Conservation (phyloP, 371 early-diverging fungal species). For the Sporodiniella umbellata region DNA sequence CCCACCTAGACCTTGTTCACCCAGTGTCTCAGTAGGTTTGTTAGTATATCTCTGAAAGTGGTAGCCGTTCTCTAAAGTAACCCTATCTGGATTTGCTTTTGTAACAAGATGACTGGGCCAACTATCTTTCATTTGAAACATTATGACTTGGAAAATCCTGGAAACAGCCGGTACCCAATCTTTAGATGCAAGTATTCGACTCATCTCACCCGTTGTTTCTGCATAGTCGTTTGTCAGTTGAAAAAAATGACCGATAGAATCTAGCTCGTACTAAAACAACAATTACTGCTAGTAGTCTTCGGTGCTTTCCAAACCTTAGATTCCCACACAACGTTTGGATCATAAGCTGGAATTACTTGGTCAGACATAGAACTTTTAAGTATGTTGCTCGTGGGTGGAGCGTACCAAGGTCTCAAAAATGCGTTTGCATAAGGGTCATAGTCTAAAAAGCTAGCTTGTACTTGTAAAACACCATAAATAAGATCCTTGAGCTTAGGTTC, state of each 20-base stretch:
- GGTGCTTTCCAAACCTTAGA: slow-evolving; percentile 34
- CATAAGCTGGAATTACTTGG: slow-evolving; percentile 30
- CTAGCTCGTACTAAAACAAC: slow-evolving; percentile 42
- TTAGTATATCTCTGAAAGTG: slow-evolving; percentile 34
- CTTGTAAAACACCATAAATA: slow-evolving; percentile 34
- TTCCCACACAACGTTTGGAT: slow-evolving; percentile 35
- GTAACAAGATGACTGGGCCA: slow-evolving; percentile 15
- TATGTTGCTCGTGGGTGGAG: slow-evolving; percentile 11
- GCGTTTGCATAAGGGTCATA: slow-evolving; percentile 55
- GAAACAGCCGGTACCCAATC: slow-evolving; percentile 33
- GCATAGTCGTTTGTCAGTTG: slow-evolving; percentile 40
- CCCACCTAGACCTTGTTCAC: slow-evolving; percentile 48
- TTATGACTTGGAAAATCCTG: slow-evolving; percentile 25
- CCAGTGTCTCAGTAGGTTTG: slow-evolving; percentile 53
- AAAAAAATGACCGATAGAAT: slow-evolving; percentile 49
- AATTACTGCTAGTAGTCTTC: too few relatives aligned
- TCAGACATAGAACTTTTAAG: slow-evolving; percentile 19
- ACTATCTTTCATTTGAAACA: slow-evolving; percentile 33
- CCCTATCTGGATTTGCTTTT: slow-evolving; percentile 13
- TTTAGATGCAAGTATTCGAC: slow-evolving; percentile 14
- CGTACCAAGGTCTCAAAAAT: slow-evolving; percentile 40
- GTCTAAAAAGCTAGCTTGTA: slow-evolving; percentile 37
- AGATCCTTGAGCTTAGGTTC: slow-evolving; percentile 23
- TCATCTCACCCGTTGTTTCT: slow-evolving; percentile 25
- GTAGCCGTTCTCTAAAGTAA: slow-evolving; percentile 24